Conservation (phyloP, 2,329 filamentous ascomycete genomes). For the Achaetomium macrosporum region DNA sequence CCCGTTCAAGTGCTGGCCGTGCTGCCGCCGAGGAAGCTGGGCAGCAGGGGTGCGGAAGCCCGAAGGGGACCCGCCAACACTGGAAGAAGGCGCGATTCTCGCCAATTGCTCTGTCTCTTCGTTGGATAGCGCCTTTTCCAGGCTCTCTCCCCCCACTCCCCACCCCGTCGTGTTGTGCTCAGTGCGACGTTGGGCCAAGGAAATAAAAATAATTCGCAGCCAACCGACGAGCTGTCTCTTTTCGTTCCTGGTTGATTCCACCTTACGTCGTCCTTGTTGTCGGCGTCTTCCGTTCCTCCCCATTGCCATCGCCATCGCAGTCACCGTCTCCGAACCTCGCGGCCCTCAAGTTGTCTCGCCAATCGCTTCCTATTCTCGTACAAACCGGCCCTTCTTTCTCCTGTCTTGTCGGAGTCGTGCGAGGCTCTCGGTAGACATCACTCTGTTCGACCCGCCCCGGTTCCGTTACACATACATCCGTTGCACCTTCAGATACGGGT, state of each 20-base stretch:
- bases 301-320: conserved; percentile 2
- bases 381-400: background rate
- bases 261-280: conserved; percentile 9
- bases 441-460: too few species aligned
- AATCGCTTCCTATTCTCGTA: background rate
- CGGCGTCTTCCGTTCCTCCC: conserved; percentile 2
- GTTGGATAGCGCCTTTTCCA: conserved; percentile 17
- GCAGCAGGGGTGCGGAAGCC: conserved; percentile 11
- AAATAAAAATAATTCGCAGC: conserved; percentile 27
- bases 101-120: conserved; percentile 14
- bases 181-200: conserved; percentile 19
- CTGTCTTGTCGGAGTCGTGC: background rate
- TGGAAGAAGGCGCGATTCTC: conserved; percentile 26
- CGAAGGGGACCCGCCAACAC: conserved; percentile 40
- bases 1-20: conserved; percentile 2
- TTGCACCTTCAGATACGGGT: background rate
- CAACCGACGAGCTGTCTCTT: conserved; percentile 18
- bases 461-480: background rate
- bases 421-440: too few species aligned
- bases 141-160: conserved; percentile 18
- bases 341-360: background rate
- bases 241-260: conserved; percentile 8
- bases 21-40: conserved; percentile 12
- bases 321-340: background rate
- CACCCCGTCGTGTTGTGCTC: background rate